These are phyloP conservation scores for Yamadazyma taylorii DNA, from an alignment of 1,139 yeast genomes.

Conservation along the genomic window DNA sequence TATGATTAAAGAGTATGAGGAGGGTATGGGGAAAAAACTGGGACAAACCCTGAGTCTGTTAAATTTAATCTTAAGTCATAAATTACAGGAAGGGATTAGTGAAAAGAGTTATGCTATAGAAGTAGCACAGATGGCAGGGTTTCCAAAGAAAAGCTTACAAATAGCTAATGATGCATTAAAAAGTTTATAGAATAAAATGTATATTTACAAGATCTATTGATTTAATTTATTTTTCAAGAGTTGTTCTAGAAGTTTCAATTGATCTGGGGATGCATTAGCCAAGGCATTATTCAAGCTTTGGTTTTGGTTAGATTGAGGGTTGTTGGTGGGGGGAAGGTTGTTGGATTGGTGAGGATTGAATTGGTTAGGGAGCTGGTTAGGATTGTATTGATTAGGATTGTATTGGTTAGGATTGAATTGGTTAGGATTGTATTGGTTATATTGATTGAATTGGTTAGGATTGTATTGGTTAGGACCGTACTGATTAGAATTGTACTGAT, in stretches of 20 bases:
- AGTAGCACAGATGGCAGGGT: conserved; percentile 83
- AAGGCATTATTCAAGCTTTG: conserved; percentile 12
- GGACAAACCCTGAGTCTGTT: no score
- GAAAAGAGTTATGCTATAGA: conserved; percentile 79
- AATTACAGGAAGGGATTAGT: conserved; percentile 69
- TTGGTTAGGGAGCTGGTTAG: conserved; percentile 11
- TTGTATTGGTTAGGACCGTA: conserved; percentile 15
- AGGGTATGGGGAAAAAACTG: no score
- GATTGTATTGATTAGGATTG: conserved; percentile 15
- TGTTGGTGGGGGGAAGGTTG: no score
- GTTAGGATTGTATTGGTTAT: neutral
- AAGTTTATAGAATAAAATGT: conserved; percentile 3
- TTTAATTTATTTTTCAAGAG: conserved; percentile 25
- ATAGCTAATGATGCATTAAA: conserved; percentile 46
- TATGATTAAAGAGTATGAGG: conserved; percentile 23
- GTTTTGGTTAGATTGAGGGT: no score
- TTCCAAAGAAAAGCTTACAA: conserved; percentile 61
- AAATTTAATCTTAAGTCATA: conserved; percentile 56
- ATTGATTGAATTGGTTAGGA: conserved; percentile 5
- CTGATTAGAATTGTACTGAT: conserved; percentile 7
- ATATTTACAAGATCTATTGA: conserved; percentile 8
- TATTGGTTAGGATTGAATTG: conserved; percentile 7
- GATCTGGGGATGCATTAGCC: conserved; percentile 19
- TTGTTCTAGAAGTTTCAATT: conserved; percentile 32
- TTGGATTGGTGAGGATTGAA: neutral